Base-by-base conservation (phyloP, 345 rosid species). In the Eucalyptus regnans region DNA sequence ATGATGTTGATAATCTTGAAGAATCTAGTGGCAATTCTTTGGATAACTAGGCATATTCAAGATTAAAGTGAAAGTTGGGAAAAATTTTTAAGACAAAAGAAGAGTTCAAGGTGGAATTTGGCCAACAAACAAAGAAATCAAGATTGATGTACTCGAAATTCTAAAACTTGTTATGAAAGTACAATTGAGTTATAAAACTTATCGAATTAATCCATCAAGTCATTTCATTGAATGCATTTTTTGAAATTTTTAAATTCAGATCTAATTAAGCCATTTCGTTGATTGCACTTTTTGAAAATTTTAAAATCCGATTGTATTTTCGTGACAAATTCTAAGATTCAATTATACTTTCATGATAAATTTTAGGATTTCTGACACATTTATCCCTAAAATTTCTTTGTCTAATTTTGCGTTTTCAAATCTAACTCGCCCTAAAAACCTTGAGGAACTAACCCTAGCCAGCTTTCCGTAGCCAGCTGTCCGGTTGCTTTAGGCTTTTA, bases 271-370 rank as follows among this genome's bases (percentile, higher is more conserved):
- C 7, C 5, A 52, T 52, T 52, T 20, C 4, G 2, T 18, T 52
- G 0, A 18, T 52, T 52, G 9, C 4, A 18, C 23, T 52, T 52
- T 52, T 52, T 52, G 2, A 52, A 51, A 51, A 2, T 51, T 51
- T 51, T 51, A 51, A 52, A 52, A 52, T 18, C 18, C 4, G 9
- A 52, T 52, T 52, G 0, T 52, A 52, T 52, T 52, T 52, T 52
- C 3, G 5, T 52, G 10, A 52, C 0, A 52, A 18, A 7, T 52
- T 52, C 18, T 52, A 52, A 52, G 5, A 52, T 1, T 52, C 1
- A 2, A 18, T 52, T 52, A 0, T 52, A 7, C 0, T 8, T 52
- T 52, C 1, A 52, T 52, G 10, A 20, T 0, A 52, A 52, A 52
- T 52, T 52, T 52, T 52, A 52, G 10, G 58, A 18, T 5, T 20